These are phyloP conservation scores for Murraya paniculata DNA, from an alignment of 345 rosid genomes.

Conservation along the genomic window DNA sequence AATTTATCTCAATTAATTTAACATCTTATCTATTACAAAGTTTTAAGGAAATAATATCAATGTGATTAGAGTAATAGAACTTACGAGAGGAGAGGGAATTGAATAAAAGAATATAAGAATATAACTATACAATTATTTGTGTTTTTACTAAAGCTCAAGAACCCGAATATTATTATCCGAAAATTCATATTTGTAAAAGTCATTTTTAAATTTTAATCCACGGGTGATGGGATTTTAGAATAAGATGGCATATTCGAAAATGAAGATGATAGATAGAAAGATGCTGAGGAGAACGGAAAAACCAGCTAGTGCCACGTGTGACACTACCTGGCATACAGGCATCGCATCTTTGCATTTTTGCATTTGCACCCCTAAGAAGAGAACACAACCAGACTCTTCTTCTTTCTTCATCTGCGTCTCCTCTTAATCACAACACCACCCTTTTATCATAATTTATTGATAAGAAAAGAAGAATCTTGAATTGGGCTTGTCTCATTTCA, in stretches of 20 bases:
- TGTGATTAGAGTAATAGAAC: no score
- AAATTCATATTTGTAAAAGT: neutral
- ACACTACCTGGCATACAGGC: constrained; percentile 56
- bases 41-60: no score
- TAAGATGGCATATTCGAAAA: constrained; percentile 12
- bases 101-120: no score
- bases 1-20: no score
- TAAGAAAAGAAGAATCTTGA: neutral
- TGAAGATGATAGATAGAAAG: constrained; percentile 18
- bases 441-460: neutral
- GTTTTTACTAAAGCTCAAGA: neutral
- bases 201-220: neutral
- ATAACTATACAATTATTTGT: neutral
- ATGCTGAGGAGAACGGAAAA: constrained; percentile 21
- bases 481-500: constrained; percentile 9
- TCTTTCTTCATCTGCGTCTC: neutral
- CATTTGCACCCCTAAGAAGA: neutral
- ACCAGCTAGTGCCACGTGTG: constrained; percentile 64
- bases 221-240: neutral
- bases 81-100: neutral
- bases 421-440: neutral
- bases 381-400: neutral
- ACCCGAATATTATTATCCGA: neutral
- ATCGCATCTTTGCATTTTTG: constrained; percentile 41
- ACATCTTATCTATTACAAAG: no score